These are phyloP conservation scores for Gastrolobium bilobum DNA, from an alignment of 306 rosid species.

Conservation along the genomic window DNA sequence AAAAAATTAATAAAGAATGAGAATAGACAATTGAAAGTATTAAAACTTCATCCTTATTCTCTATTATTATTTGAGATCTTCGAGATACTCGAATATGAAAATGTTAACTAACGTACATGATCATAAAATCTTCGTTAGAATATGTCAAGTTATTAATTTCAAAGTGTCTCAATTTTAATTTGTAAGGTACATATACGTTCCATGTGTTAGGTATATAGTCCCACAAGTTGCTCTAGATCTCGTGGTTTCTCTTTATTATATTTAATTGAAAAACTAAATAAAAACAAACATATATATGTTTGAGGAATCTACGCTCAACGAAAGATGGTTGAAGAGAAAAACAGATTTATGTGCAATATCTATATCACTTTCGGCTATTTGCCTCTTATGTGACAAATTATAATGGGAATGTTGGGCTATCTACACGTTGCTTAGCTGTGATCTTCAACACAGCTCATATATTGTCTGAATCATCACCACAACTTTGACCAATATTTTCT, in stretches of 20 bases:
- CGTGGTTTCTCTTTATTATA: background rate
- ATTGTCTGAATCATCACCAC: constrained; percentile 18
- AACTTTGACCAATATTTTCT: constrained; percentile 26
- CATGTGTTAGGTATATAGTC: constrained; percentile 18
- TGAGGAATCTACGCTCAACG: background rate
- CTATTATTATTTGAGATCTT: background rate
- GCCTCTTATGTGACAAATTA: background rate
- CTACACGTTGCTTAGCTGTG: constrained; percentile 19
- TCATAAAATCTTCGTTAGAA: background rate
- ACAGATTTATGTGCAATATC: background rate
- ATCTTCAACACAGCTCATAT: constrained; percentile 4
- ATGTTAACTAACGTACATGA: background rate
- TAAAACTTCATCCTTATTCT: background rate
- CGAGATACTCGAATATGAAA: background rate
- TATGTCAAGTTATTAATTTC: background rate
- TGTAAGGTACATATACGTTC: background rate
- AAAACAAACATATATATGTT: background rate
- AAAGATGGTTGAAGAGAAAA: background rate
- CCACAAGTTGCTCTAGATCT: background rate
- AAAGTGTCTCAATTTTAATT: background rate
- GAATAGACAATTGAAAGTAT: background rate
- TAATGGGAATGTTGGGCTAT: background rate
- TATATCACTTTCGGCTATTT: background rate
- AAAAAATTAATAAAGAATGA: background rate
- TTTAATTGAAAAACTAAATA: background rate